Evolutionary conservation across 2,329 filamentous ascomycete species (phyloP).

Genomic region (Colletotrichum sp.): DNA sequence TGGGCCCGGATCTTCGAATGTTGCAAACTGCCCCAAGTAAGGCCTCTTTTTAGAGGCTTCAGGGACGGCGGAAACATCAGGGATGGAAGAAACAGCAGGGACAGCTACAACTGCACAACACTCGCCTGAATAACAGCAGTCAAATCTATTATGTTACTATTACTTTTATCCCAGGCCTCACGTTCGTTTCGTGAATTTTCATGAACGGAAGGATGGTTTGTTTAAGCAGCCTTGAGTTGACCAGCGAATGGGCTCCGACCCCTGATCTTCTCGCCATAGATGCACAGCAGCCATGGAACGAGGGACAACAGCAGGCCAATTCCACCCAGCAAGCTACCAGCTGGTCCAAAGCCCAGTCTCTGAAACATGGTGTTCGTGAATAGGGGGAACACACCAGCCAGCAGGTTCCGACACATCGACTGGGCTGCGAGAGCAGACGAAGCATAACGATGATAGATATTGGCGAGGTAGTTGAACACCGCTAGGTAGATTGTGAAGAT

Average conservation of each 20-base stretch:
- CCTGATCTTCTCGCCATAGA: conserved; percentile 67
- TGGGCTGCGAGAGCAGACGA: conserved; percentile 70
- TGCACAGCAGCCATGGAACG: conserved; percentile 70
- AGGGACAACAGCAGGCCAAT: conserved; percentile 54
- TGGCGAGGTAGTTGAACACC: conserved; percentile 72
- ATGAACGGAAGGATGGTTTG: background rate
- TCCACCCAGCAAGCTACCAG: conserved; percentile 68
- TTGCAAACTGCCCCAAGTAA: background rate
- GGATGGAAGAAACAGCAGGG: background rate
- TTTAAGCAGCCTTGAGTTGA: background rate
- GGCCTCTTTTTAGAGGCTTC: background rate
- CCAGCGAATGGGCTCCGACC: conserved; percentile 65
- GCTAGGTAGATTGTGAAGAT: conserved; percentile 73
- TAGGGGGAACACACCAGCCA: conserved; percentile 68
- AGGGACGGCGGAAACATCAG: background rate
- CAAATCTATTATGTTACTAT: background rate
- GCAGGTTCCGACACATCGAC: conserved; percentile 68
- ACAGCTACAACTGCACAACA: background rate
- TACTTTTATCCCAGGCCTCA: background rate
- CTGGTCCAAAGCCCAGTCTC: conserved; percentile 60
- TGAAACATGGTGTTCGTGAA: conserved; percentile 53
- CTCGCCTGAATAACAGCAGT: background rate
- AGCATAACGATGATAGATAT: conserved; percentile 70
- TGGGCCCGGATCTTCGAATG: background rate
- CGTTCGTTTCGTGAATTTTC: background rate